Evolutionary conservation across 257 asterid species (phyloP), one percentile per base, ranked within the genome.

Genomic region (Forsythia suspensa): DNA sequence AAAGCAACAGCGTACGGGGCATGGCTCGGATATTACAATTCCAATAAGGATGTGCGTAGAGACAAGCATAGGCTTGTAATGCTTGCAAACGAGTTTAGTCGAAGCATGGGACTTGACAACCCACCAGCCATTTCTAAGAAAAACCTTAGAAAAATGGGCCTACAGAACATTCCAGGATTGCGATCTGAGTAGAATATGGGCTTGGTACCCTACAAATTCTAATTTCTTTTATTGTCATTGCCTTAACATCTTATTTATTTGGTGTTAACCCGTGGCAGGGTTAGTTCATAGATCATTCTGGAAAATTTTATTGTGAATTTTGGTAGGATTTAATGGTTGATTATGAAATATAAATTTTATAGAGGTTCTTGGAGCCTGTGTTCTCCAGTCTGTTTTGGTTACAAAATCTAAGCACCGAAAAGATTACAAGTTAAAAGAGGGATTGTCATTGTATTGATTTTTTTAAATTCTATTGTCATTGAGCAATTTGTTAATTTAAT

Each of bases 11-110:
- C 99, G 46, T 93, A 96, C 82, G 98, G 91, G 84, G 98, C 99
- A 1, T 96, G 99, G 99, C 97, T 96, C 20, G 99, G 99, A 76
- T 96, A 96, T 83, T 94, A 96, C 91, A 94, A 91, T 77, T 95
- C 98, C 21, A 91, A 90, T 69, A 90, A 85, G 85, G 84, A 73
- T 21, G 77, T 96, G 4, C 92, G 96, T 3, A 83, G 92, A 48
- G 97, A 96, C 84, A 94, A 96, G 80, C 76, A 40, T 65, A 88
- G 86, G 41, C 97, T 96, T 0, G 98, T 96, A 43, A 91, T 92
- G 90, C 98, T 92, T 43, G 99, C 92, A 0, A 94, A 92, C 8
- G 98, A 94, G 80, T 96, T 96, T 76, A 92, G 99, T 77, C 87
- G 93, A 75, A 87, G 91, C 84, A 94, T 96, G 98, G 95, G 97